Evolutionary conservation across 208 protist genomes (phyloP).

Genomic region (Leishmania major): DNA sequence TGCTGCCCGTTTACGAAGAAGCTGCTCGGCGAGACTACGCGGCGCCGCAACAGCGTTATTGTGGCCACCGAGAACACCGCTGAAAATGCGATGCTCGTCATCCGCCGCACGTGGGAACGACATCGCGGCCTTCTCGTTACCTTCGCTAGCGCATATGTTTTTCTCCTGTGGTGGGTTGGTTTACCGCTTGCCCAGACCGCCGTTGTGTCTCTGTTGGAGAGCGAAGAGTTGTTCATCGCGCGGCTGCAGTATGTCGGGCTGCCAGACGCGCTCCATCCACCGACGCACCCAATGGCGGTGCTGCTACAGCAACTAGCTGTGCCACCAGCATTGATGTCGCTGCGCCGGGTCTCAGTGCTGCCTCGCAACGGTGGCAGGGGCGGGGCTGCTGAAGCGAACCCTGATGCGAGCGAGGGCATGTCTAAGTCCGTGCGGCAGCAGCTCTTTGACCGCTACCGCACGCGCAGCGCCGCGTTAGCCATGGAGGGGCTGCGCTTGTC

Average conservation of each 20-base stretch:
- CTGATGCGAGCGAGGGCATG: not conserved
- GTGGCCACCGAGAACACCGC: not conserved
- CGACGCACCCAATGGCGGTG: not conserved
- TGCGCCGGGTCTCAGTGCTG: not conserved
- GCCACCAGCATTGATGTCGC: not conserved
- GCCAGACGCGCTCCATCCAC: not conserved
- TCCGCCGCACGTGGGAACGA: not conserved
- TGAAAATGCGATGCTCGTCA: not conserved
- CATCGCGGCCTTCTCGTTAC: not conserved
- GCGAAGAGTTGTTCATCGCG: not conserved
- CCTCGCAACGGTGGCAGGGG: not conserved
- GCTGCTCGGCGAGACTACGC: not conserved
- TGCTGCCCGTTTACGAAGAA: not conserved
- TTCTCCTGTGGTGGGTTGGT: not conserved
- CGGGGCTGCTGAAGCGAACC: not conserved
- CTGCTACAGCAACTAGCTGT: not conserved
- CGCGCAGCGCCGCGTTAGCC: not conserved
- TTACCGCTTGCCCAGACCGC: not conserved
- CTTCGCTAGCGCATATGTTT: not conserved
- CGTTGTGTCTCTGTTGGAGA: not conserved
- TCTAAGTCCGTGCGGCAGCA: not conserved
- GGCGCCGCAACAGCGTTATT: not conserved
- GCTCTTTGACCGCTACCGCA: not conserved
- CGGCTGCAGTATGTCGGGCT: not conserved
- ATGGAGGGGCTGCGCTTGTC: not conserved